phyloP scores from a whole-genome alignment of 768 basidiomycete genomes.

The Tubosaeta brunneosetosa region DNA sequence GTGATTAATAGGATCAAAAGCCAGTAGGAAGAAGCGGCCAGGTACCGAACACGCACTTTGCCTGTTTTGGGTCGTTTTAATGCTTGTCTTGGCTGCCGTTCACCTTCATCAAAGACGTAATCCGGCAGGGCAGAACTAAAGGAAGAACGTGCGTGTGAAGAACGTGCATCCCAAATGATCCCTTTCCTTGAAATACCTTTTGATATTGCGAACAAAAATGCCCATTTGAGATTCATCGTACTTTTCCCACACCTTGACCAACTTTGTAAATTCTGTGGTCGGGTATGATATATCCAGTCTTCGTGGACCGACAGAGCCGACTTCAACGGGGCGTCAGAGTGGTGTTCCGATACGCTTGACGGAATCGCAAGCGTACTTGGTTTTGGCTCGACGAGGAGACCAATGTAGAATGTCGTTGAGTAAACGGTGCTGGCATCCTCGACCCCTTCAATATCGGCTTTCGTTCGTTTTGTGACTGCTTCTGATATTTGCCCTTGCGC shows the following conservation, averaged over 20 bases:
- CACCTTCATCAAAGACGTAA: constrained; percentile 76
- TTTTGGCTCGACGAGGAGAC: constrained; percentile 86
- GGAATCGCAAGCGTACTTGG: constrained; percentile 56
- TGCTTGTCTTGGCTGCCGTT: constrained; percentile 64
- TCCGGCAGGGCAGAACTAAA: constrained; percentile 71
- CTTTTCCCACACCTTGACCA: constrained; percentile 94
- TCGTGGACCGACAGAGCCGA: constrained; percentile 70
- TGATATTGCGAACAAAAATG: constrained; percentile 89
- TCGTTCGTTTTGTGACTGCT: constrained; percentile 64
- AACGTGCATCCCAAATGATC: constrained; percentile 6
- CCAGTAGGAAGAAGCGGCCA: constrained; percentile 9
- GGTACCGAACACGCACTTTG: constrained; percentile 42
- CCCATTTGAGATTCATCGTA: constrained; percentile 93
- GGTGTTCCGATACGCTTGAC: constrained; percentile 7
- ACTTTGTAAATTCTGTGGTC: constrained; percentile 89
- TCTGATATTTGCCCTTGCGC: constrained; percentile 85
- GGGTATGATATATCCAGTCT: constrained; percentile 96
- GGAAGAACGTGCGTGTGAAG: constrained; percentile 22
- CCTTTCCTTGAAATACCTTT: constrained; percentile 50
- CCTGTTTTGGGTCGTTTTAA: constrained; percentile 69
- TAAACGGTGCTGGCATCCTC: constrained; percentile 76
- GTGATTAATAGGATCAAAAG: constrained; percentile 12
- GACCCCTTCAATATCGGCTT: constrained; percentile 72
- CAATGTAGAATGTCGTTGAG: constrained; percentile 98
- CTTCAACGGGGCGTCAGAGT: constrained; percentile 38